Base-by-base conservation (phyloP, 2,329 filamentous ascomycete species). In the Scedosporium boydii region DNA sequence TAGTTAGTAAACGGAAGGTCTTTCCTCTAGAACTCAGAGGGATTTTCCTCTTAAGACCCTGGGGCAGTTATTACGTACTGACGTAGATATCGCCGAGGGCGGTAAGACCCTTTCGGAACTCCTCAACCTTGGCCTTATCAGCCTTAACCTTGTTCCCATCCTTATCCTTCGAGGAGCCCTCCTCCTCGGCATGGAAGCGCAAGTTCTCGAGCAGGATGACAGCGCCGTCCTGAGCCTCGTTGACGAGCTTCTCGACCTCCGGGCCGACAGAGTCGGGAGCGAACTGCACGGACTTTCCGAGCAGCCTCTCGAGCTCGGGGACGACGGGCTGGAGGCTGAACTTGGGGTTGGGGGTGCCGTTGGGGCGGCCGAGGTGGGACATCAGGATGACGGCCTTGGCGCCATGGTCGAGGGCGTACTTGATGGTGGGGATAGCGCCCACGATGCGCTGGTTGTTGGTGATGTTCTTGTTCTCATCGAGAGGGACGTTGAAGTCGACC, bases 401-500 rank as follows among this genome's bases (percentile, higher is more conserved):
- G 69, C 90, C 91, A 76, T 96, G 80, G 69, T 96, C 90, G 72
- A 95, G 81, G 73, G 92, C 92, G 77, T 96, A 88, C 82, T 96
- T 96, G 83, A 97, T 96, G 71, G 93, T 96, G 71, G 92, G 92
- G 67, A 96, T 80, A 72, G 95, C 95, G 73, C 95, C 96, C 72
- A 91, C 93, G 73, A 99, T 99, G 77, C 95, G 93, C 82, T 99
- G 95, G 80, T 88, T 91, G 86, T 99, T 99, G 77, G 95, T 98
- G 77, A 99, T 86, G 63, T 96, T 93, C 82, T 92, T 96, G 75
- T 95, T 83, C 69, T 82, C 85, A 75, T 99, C 92, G 73, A 99
- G 91, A 67, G 95, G 95, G 63, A 99, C 96, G 80, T 99, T 99
- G 88, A 99, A 99, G 86, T 99, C 95, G 77, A 99, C 93, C 93